Evolutionary conservation across 2,329 filamentous ascomycete species (phyloP), one percentile per base, ranked within the genome.

Genomic region (Volutella citrinella): DNA sequence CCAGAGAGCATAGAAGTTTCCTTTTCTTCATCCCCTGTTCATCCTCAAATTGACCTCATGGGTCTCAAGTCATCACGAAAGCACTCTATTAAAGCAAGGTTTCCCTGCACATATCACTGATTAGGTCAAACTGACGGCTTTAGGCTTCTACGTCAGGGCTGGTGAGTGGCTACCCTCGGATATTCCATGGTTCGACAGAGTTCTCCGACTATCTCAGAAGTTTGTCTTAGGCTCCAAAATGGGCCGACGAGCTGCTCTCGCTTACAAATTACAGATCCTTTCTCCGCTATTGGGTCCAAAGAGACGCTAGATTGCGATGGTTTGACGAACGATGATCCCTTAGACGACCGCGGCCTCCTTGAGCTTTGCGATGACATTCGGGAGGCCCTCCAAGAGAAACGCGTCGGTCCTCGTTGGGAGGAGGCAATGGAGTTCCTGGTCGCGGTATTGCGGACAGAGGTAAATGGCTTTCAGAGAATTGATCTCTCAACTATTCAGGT

Each of bases 301-400:
- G 28, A 29, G 19, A 34, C 33, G n/a, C 25, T 28, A 25, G 20
- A 30, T 8, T 30, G 38, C 32, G 27, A 28, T 13, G 24, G 12
- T 8, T 29, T 31, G 9, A 27, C 36, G n/a, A 16, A 19, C 14
- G 12, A 22, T 23, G 17, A 31, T 38, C 39, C 25, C 11, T 34
- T 44, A 10, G 46, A 54, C 30, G 36, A 46, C 14, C 32, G 41
- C 32, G 36, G 30, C 14, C 36, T 55, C 3, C 49, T 70, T 5
- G 46, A 61, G 12, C 55, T 74, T 6, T 70, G 66, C 21, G 65
- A 74, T 40, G 54, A 59, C 2, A 53, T 68, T 20, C 61, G 70
- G 4, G 43, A 46, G 4, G 60, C 55, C 9, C 49, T 74, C 2
- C 43, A 47, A 8, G 43, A 56, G 7, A 45, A 56, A 8, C 54